Base-by-base conservation (phyloP, 2,329 filamentous ascomycete species). In the Penicillium sp. region DNA sequence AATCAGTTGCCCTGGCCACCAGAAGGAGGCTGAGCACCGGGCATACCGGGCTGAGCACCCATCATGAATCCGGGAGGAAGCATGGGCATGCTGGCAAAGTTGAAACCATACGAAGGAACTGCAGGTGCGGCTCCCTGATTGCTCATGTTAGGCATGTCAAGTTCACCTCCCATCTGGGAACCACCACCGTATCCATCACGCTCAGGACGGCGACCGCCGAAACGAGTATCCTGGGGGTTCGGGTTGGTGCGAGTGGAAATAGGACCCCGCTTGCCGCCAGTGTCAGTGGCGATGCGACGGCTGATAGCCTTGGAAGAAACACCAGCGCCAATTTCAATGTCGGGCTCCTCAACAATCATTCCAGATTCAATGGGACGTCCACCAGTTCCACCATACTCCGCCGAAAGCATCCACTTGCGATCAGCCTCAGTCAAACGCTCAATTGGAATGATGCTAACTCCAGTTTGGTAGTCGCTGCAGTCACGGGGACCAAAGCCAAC, bases 321-420 rank as follows among this genome's bases (percentile, higher is more conserved):
- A 55, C 94, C 94, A 19, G 93, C 92, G 52, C 94, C 94, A 57
- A 99, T 99, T 76, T 99, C 94, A 67, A 99, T 99, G 71, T 99
- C 94, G 3, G 94, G 94, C 76, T 99, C 94, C 73, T 99, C 94
- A 27, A 99, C 89, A 7, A 92, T 89, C 77, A 99, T 85, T 41
- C 92, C 92, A 15, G 84, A 81, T 70, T 92, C 88, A 59, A 99
- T 91, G 2, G 86, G 79, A 55, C 84, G 84, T 54, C 93, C 94
- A 55, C 93, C 94, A 60, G 91, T 96, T 53, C 94, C 94, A 64
- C 94, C 94, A 71, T 88, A 96, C 63, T 96, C 91, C 13, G 94
- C 95, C 36, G 87, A 96, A 63, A 96, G 78, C 82, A 97, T 91
- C 94, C 94, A 99, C 76, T 97, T 97, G 60, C 91, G 86, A 77